These are phyloP conservation scores for Amaranthus tricolor DNA, from an alignment of 179 eudicot species.

Conservation along the genomic window DNA sequence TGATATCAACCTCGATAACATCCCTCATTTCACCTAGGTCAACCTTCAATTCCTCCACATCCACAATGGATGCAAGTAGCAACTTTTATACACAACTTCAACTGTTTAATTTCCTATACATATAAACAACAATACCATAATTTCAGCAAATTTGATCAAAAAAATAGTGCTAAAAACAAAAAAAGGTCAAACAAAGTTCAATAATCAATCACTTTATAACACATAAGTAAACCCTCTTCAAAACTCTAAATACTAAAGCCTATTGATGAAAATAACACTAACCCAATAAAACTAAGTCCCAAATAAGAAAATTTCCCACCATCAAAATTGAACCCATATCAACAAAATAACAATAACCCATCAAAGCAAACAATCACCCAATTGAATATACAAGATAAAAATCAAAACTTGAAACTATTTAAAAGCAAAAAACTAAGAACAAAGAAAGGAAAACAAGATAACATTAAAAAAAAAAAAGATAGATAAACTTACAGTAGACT, in stretches of 20 bases:
- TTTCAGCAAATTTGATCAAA: constrained; percentile 13
- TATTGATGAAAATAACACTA: neutral
- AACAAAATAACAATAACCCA: neutral
- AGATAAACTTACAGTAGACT: constrained; percentile 28
- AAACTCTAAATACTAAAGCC: neutral
- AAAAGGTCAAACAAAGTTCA: neutral
- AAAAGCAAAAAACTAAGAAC: neutral
- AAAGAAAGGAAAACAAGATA: neutral
- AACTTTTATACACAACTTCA: neutral
- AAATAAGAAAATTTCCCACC: neutral
- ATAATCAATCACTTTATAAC: neutral
- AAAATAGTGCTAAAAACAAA: too few relatives aligned
- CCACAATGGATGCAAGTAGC: constrained; percentile 36
- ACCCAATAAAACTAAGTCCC: neutral
- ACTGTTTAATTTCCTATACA: constrained; percentile 15
- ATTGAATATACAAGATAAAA: neutral
- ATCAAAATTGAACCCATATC: neutral
- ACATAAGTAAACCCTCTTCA: neutral
- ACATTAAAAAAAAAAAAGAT: neutral
- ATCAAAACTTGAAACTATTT: neutral
- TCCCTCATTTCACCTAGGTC: constrained; percentile 66
- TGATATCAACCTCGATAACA: constrained; percentile 83
- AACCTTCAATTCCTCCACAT: constrained; percentile 44
- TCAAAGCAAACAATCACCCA: constrained; percentile 7
- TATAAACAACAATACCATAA: neutral